phyloP scores from a whole-genome alignment of 352 stramenopile species.

The Globisporangium lucens region DNA sequence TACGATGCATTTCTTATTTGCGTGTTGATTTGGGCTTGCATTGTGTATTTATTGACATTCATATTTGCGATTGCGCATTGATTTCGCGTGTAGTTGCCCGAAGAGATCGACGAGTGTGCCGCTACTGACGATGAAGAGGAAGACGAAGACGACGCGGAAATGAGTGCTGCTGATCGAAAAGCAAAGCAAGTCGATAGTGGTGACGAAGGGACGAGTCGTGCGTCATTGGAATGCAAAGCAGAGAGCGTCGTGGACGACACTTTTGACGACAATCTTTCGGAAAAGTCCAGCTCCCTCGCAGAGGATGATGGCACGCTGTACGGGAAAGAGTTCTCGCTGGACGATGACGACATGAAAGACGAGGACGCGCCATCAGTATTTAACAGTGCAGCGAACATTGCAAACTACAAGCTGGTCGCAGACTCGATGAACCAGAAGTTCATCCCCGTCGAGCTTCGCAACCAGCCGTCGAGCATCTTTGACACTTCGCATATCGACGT shows the following conservation, averaged over 20 bases:
- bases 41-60: neutral
- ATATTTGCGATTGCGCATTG: neutral
- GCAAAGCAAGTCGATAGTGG: slow-evolving; percentile 20
- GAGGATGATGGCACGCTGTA: slow-evolving; percentile 84
- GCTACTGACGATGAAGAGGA: slow-evolving; percentile 25
- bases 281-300: slow-evolving; percentile 64
- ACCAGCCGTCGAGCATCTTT: slow-evolving; percentile 55
- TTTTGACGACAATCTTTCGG: slow-evolving; percentile 39
- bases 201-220: slow-evolving; percentile 38
- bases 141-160: slow-evolving; percentile 11
- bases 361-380: slow-evolving; percentile 58
- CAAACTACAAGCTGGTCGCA: slow-evolving; percentile 71
- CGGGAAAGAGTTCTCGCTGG: slow-evolving; percentile 68
- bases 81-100: slow-evolving; percentile 37
- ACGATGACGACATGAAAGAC: slow-evolving; percentile 39
- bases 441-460: slow-evolving; percentile 57
- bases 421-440: slow-evolving; percentile 86
- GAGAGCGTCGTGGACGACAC: slow-evolving; percentile 57
- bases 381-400: slow-evolving; percentile 47
- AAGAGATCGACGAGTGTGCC: slow-evolving; percentile 31
- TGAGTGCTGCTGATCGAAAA: slow-evolving; percentile 7
- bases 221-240: slow-evolving; percentile 29
- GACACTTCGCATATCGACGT: slow-evolving; percentile 76
- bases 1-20: slow-evolving; percentile 17
- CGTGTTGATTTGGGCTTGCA: neutral